Conservation (phyloP, 305 asterid genomes). For the Fraxinus floribunda region DNA sequence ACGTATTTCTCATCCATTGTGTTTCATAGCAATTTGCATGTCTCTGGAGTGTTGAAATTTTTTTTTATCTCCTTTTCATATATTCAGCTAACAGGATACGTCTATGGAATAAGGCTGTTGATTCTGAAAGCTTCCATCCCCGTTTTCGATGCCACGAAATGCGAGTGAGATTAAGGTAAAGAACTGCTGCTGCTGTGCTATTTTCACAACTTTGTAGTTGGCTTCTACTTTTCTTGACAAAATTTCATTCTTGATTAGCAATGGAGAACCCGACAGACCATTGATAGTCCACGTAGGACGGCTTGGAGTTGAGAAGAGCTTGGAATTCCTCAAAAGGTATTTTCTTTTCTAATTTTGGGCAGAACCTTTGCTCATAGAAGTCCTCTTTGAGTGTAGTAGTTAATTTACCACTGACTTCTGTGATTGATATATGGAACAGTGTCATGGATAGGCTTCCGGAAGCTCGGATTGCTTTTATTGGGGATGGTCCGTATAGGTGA, state of each 20-base stretch:
- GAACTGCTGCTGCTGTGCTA: slow-evolving; percentile 1
- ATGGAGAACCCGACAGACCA: slow-evolving; percentile 85
- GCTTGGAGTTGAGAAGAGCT: slow-evolving; percentile 92
- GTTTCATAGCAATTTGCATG: background rate
- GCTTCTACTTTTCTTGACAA: slow-evolving; percentile 21
- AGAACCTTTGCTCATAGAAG: background rate
- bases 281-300: slow-evolving; percentile 95
- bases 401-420: slow-evolving; percentile 5
- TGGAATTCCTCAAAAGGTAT: slow-evolving; percentile 88
- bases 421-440: slow-evolving; percentile 38
- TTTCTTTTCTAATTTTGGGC: slow-evolving; percentile 2
- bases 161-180: slow-evolving; percentile 75
- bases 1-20: background rate
- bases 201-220: background rate
- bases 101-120: slow-evolving; percentile 97
- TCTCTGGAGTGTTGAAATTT: background rate
- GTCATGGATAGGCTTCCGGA: slow-evolving; percentile 86
- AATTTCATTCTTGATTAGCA: slow-evolving; percentile 34
- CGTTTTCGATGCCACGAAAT: slow-evolving; percentile 64
- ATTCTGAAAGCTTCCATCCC: slow-evolving; percentile 93
- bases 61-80: background rate
- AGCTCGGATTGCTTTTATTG: slow-evolving; percentile 85
- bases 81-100: slow-evolving; percentile 75
- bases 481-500: slow-evolving; percentile 98
- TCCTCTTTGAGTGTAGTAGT: background rate